These are phyloP conservation scores for Piper longum DNA, from an alignment of 164 flowering plant genomes.

Conservation along the genomic window DNA sequence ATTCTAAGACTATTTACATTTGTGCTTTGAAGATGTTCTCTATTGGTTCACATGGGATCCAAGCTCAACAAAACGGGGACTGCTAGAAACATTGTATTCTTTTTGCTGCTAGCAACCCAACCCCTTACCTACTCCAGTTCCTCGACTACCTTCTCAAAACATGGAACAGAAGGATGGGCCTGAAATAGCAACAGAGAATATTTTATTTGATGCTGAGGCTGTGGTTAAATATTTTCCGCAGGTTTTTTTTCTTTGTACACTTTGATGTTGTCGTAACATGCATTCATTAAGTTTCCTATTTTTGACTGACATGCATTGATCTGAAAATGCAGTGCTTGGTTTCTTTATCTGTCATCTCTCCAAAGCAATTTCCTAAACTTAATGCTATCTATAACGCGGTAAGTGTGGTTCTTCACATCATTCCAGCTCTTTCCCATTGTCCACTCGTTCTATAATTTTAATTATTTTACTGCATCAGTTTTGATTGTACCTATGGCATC, in stretches of 20 bases:
- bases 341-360: constrained; percentile 83
- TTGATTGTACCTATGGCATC: too few species aligned
- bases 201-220: constrained; percentile 68
- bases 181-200: constrained; percentile 46
- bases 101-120: constrained; percentile 84
- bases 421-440: neutral
- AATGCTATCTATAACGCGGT: constrained; percentile 71
- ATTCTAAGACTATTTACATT: neutral
- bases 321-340: constrained; percentile 44
- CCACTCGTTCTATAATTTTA: neutral
- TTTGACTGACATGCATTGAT: neutral
- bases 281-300: neutral
- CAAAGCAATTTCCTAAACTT: constrained; percentile 76
- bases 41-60: constrained; percentile 29
- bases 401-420: constrained; percentile 10
- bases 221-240: constrained; percentile 65
- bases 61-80: constrained; percentile 42
- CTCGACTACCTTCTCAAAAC: constrained; percentile 39
- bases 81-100: constrained; percentile 77
- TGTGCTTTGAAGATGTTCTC: constrained; percentile 23
- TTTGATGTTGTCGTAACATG: neutral
- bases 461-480: too few species aligned
- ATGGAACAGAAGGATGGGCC: constrained; percentile 38
- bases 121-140: constrained; percentile 75
- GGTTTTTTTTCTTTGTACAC: constrained; percentile 20